phyloP scores from a whole-genome alignment of 2,329 filamentous ascomycete species.

The Phialophora tarda region DNA sequence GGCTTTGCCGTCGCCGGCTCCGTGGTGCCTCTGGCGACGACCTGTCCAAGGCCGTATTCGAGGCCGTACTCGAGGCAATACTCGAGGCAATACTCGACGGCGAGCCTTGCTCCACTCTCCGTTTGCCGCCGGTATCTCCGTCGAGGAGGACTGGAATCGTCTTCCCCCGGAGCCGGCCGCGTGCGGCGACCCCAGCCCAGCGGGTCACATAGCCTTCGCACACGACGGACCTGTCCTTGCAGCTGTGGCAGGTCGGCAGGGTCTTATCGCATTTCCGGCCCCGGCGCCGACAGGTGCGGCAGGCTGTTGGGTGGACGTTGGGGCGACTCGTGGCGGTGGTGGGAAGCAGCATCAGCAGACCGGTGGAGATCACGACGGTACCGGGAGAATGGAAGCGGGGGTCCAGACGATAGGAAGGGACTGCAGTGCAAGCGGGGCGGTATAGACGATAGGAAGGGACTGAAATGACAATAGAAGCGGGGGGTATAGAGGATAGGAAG shows the following conservation, averaged over 20 bases:
- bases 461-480: too few relatives aligned
- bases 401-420: too few relatives aligned
- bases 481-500: not conserved
- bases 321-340: conserved; percentile 9
- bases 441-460: not conserved
- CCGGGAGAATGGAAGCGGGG: too few relatives aligned
- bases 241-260: conserved; percentile 16
- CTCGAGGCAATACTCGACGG: not conserved
- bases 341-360: conserved; percentile 8
- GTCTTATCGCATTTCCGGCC: conserved; percentile 16
- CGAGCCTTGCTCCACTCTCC: too few relatives aligned
- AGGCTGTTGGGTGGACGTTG: conserved; percentile 12
- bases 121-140: not conserved
- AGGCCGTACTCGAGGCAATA: not conserved
- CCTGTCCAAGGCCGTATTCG: not conserved
- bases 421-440: too few relatives aligned
- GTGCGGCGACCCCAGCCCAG: conserved; percentile 10
- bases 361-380: not conserved
- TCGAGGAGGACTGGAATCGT: conserved; percentile 16
- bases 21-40: too few relatives aligned
- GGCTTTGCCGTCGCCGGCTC: conserved; percentile 4
- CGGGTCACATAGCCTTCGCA: conserved; percentile 15
- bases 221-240: conserved; percentile 10
- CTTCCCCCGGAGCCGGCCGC: conserved; percentile 11
- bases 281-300: conserved; percentile 17